These are phyloP conservation scores for Jackrogersella minutella DNA, from an alignment of 495 filamentous ascomycete genomes.

Conservation along the genomic window DNA sequence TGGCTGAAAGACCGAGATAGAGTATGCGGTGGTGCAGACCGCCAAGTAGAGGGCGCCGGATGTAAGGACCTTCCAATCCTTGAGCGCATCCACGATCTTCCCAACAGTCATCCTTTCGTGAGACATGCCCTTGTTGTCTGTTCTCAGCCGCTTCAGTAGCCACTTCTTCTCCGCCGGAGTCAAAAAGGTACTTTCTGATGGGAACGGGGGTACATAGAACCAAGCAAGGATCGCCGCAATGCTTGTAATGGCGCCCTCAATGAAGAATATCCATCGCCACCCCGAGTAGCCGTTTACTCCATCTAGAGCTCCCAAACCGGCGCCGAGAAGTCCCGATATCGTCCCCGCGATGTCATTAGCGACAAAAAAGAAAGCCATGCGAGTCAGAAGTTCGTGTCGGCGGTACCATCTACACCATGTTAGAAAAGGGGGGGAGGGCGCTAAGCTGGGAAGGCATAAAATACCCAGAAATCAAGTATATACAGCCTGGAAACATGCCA, in stretches of 20 bases:
- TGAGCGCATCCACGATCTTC: background rate
- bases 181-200: background rate
- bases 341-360: slow-evolving; percentile 7
- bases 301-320: background rate
- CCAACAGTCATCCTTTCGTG: background rate
- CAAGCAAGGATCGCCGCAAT: slow-evolving; percentile 1
- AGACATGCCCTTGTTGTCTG: slow-evolving; percentile 6
- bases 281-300: background rate
- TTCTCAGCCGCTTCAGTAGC: background rate
- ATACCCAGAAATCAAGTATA: slow-evolving; percentile 1
- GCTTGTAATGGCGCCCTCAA: background rate
- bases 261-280: slow-evolving; percentile 7
- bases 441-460: background rate
- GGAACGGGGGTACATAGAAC: background rate
- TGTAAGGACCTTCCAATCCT: slow-evolving; percentile 8
- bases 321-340: background rate
- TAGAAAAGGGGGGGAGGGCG: background rate
- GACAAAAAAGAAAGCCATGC: slow-evolving; percentile 5
- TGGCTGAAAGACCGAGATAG: slow-evolving; percentile 1
- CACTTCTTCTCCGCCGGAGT: background rate
- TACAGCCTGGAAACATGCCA: slow-evolving; percentile 2
- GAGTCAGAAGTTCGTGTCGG: slow-evolving; percentile 2
- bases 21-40: background rate
- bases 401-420: background rate
- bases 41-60: background rate